Evolutionary conservation across 352 stramenopile genomes (phyloP).

Genomic region (Pythium angustatum): DNA sequence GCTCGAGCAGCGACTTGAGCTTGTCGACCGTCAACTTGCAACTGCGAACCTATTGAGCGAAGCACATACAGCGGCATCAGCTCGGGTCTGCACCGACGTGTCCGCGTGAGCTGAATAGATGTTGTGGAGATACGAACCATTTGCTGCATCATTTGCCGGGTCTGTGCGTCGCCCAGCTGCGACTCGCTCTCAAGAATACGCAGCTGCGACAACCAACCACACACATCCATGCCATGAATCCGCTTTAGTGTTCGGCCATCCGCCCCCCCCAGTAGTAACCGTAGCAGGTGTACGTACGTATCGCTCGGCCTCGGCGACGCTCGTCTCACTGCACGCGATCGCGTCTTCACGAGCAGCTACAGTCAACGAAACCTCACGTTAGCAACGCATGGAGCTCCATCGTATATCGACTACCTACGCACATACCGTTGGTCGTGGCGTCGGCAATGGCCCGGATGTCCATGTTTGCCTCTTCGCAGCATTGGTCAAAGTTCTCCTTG

Average conservation of each 20-base stretch:
- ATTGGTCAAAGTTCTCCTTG: conserved; percentile 86
- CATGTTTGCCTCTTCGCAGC: conserved; percentile 69
- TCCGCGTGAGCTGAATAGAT: too few species aligned
- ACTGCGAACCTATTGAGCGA: conserved; percentile 57
- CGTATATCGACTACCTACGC: background rate
- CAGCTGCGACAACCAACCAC: conserved; percentile 41
- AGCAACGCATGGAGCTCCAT: background rate
- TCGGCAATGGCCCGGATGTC: conserved; percentile 69
- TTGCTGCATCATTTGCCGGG: conserved; percentile 83
- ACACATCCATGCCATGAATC: too few species aligned
- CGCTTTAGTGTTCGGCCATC: too few species aligned
- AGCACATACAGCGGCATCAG: too few species aligned
- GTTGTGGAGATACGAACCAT: conserved; percentile 27
- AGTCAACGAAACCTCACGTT: conserved; percentile 10
- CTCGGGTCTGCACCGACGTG: too few species aligned
- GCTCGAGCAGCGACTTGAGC: conserved; percentile 81
- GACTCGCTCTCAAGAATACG: conserved; percentile 85
- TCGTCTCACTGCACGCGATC: conserved; percentile 54
- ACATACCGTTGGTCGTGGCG: conserved; percentile 32
- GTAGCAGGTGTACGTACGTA: conserved; percentile 61
- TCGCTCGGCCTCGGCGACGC: conserved; percentile 77
- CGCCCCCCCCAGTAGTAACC: too few species aligned
- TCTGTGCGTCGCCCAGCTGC: conserved; percentile 70
- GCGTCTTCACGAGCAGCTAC: conserved; percentile 50
- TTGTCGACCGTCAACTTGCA: conserved; percentile 87